Percentiles rank a stretch among this genome's conserved stretches.
phyloP scores from a whole-genome alignment of 108 stramenopile genomes.

The Poteriospumella lacustris region DNA sequence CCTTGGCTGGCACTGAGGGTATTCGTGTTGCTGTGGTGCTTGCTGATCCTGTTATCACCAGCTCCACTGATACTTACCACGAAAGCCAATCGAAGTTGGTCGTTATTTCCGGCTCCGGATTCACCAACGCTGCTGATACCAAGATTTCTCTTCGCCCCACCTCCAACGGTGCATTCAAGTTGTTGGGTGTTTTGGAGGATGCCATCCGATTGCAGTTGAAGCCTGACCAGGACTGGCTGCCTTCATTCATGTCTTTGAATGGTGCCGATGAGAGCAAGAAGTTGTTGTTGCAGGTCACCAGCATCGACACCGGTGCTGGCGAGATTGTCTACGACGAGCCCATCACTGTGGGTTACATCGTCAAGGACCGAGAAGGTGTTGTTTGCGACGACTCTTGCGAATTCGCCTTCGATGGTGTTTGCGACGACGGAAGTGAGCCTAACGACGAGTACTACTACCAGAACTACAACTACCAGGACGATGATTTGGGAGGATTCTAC shows the following conservation, averaged over 20 bases:
- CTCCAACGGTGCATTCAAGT: background rate
- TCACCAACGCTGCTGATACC: slow-evolving; percentile 33
- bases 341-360: slow-evolving; percentile 29
- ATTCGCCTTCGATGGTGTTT: slow-evolving; percentile 36
- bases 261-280: background rate
- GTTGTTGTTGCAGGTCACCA: background rate
- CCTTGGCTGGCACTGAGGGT: slow-evolving; percentile 27
- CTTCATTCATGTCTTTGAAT: slow-evolving; percentile 4
- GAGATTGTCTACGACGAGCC: slow-evolving; percentile 25
- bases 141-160: slow-evolving; percentile 15
- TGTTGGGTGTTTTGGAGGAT: slow-evolving; percentile 4
- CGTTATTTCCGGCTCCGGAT: background rate
- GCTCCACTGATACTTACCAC: background rate
- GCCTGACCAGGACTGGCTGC: slow-evolving; percentile 18
- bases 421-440: slow-evolving; percentile 27
- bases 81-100: background rate
- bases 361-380: slow-evolving; percentile 33
- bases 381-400: slow-evolving; percentile 48
- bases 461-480: background rate
- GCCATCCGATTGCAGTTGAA: slow-evolving; percentile 12
- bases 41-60: background rate
- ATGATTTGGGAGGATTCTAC: slow-evolving; percentile 19
- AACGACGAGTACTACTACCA: slow-evolving; percentile 45
- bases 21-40: slow-evolving; percentile 5
- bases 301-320: slow-evolving; percentile 39